Percentiles rank a stretch among this genome's conserved stretches.
phyloP scores from a whole-genome alignment of 1,284 basidiomycete genomes.

The Xerocomus nothofagi region DNA sequence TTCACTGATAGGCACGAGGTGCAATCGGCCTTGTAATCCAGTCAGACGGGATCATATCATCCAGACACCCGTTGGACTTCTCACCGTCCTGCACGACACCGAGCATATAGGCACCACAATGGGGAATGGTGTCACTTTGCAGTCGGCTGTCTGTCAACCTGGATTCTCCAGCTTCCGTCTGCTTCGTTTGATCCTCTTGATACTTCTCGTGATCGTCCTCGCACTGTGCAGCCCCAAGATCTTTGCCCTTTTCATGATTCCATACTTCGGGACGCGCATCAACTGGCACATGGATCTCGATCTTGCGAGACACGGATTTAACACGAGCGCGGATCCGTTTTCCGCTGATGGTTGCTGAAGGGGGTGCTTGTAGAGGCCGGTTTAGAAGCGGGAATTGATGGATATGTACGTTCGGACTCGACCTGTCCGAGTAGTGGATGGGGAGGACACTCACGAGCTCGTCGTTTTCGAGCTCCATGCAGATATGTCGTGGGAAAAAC shows the following conservation, averaged over 20 bases:
- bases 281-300: constrained; percentile 76
- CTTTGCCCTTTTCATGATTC: constrained; percentile 66
- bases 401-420: constrained; percentile 63
- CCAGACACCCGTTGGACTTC: constrained; percentile 14
- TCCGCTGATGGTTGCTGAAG: constrained; percentile 66
- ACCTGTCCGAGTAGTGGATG: constrained; percentile 63
- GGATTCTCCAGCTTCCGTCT: constrained; percentile 53
- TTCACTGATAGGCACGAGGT: constrained; percentile 75
- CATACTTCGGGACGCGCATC: constrained; percentile 77
- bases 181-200: constrained; percentile 53
- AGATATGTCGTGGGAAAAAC: constrained; percentile 19
- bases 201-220: constrained; percentile 77
- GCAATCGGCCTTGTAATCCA: constrained; percentile 55
- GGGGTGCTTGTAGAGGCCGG: constrained; percentile 70
- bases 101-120: constrained; percentile 65
- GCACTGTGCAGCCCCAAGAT: constrained; percentile 58
- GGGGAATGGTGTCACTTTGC: constrained; percentile 67
- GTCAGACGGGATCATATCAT: constrained; percentile 12
- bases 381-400: constrained; percentile 78
- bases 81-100: constrained; percentile 71
- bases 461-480: constrained; percentile 39
- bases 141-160: constrained; percentile 67
- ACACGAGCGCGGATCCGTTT: constrained; percentile 72
- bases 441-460: constrained; percentile 66
- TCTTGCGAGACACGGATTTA: constrained; percentile 58